Conservation (phyloP, 306 rosid genomes). For the Trichosanthes cucumerina region DNA sequence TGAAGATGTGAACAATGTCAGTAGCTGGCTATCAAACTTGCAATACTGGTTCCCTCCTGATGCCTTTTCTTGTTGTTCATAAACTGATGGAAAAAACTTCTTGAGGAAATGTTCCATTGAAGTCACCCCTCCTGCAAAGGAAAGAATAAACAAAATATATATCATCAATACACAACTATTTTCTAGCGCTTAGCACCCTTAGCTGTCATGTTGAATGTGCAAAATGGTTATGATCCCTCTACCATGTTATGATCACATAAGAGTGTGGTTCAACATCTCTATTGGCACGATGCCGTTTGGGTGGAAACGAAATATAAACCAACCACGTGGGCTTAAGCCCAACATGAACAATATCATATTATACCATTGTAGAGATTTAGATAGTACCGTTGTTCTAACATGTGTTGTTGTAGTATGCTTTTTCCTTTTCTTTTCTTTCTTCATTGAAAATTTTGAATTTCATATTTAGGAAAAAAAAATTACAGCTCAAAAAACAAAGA, state of each 20-base stretch:
- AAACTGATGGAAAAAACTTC: constrained; percentile 21
- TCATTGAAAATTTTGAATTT: neutral
- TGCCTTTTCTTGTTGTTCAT: neutral
- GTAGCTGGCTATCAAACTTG: constrained; percentile 16
- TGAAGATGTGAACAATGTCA: constrained; percentile 32
- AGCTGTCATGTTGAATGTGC: too few species aligned
- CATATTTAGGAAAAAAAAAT: neutral
- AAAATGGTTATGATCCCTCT: too few species aligned
- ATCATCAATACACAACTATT: too few species aligned
- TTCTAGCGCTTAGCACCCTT: too few species aligned
- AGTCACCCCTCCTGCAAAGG: constrained; percentile 30
- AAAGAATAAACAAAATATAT: neutral
- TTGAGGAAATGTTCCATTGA: constrained; percentile 23
- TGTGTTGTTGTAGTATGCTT: neutral
- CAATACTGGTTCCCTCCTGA: constrained; percentile 16
- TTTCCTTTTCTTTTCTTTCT: neutral
- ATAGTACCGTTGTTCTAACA: neutral
- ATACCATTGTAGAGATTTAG: neutral
- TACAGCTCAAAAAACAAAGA: neutral
- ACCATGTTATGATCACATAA: too few species aligned
- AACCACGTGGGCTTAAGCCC: too few species aligned
- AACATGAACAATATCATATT: neutral
- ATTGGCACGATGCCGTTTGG: neutral
- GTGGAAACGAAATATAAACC: too few species aligned
- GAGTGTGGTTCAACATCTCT: neutral